Evolutionary conservation across 2,329 filamentous ascomycete species (phyloP), one percentile per base, ranked within the genome.

Genomic region (Scytalidium lignicola): DNA sequence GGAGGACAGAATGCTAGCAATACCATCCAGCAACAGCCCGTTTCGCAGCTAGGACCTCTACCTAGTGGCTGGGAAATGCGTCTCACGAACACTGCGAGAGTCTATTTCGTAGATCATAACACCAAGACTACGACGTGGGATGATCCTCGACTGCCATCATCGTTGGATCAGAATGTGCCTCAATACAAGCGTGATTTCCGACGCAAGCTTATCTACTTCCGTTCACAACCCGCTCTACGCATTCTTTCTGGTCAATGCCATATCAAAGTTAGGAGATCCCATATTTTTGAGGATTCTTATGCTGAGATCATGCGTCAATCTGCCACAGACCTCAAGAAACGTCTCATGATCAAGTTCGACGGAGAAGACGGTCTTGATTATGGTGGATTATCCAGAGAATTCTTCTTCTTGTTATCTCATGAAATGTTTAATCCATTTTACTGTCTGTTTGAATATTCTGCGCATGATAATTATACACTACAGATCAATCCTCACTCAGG

Each of bases 401-500:
- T 99, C 76, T 99, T 99, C 78, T 99, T 99, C 83, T 76, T 99
- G 39, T 82, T 99, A 48, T 97, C 92, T 15, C 93, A 99, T 72
- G 93, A 99, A 75, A 99, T 99, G 93, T 99, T 99, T 75, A 99
- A 99, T 70, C 93, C 93, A 26, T 99, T 99, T 74, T 99, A 99
- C 75, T 99, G 93, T 68, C 78, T 99, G 47, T 99, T 99, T 75
- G 93, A 99, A 73, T 99, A 99, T 71, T 97, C 93, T 21, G 93
- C 93, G 37, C 93, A 99, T 75, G 93, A 99, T 82, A 99, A 99
- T 74, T 99, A 99, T 74, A 99, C 93, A 23, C 86, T 99, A 48
- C 93, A 99, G 72, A 99, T 99, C 75, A 99, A 99, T 74, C 93
- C 93, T 42, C 93, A 99, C 70, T 99, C 93, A 18, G 93, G 93